phyloP scores from a whole-genome alignment of 495 filamentous ascomycete species.

The Penicillium verhagenii region DNA sequence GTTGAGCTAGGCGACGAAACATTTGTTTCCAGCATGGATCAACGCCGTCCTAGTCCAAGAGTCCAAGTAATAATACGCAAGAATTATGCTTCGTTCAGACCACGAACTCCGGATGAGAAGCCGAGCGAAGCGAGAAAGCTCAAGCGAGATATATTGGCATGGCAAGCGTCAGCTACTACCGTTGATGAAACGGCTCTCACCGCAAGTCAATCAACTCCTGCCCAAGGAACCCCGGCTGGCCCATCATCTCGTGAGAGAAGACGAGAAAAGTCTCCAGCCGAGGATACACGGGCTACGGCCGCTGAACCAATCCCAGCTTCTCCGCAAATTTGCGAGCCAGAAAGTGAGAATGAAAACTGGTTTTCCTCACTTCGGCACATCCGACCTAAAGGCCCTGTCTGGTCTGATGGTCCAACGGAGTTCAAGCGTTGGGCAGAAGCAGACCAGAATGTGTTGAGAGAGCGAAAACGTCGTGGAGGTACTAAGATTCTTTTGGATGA shows the following conservation, averaged over 20 bases:
- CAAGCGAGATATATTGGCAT: too few species aligned
- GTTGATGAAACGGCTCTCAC: too few species aligned
- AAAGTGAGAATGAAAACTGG: conserved; percentile 33
- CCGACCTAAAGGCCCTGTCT: conserved; percentile 20
- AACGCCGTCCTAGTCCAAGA: too few species aligned
- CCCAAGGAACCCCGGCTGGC: too few species aligned
- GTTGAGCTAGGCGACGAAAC: conserved; percentile 41
- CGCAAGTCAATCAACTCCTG: too few species aligned
- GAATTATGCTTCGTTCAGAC: too few species aligned
- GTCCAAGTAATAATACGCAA: too few species aligned
- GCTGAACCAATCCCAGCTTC: not conserved
- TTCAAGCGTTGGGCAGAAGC: conserved; percentile 45
- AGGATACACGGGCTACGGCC: not conserved
- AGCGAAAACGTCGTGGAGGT: conserved; percentile 31
- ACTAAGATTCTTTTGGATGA: conserved; percentile 29
- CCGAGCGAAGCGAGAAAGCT: too few species aligned
- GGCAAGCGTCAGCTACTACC: too few species aligned
- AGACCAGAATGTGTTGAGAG: conserved; percentile 32
- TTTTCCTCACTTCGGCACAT: conserved; percentile 35
- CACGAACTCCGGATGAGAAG: too few species aligned
- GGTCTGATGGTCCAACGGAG: conserved; percentile 40
- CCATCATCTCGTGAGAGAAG: too few species aligned
- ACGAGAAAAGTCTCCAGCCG: too few species aligned
- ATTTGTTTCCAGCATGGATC: conserved; percentile 6
- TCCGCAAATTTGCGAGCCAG: conserved; percentile 3